Conservation (phyloP, 2,329 filamentous ascomycete species). For the Orbilia ellipsospora region DNA sequence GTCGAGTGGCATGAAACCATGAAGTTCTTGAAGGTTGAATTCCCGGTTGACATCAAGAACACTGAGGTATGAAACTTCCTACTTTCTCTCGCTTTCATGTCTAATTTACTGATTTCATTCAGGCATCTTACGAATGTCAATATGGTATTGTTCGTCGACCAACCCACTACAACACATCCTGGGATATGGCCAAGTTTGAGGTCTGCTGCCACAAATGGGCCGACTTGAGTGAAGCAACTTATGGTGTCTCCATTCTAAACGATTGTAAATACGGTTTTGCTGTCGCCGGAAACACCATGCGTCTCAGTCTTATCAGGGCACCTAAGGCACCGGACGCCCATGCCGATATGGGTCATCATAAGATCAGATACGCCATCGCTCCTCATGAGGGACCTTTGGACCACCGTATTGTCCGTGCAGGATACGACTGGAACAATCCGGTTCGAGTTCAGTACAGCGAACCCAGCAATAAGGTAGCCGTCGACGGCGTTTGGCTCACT, state of each 20-base stretch:
- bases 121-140: slow-evolving; percentile 81
- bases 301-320: slow-evolving; percentile 83
- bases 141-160: slow-evolving; percentile 88
- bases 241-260: slow-evolving; percentile 92
- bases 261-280: slow-evolving; percentile 97
- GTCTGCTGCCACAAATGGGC: slow-evolving; percentile 96
- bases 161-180: slow-evolving; percentile 97
- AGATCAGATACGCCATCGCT: slow-evolving; percentile 88
- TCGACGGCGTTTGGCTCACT: slow-evolving; percentile 51
- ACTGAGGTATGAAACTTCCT: slow-evolving; percentile 79
- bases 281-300: slow-evolving; percentile 87
- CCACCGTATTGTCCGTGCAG: slow-evolving; percentile 79
- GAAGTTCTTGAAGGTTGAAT: slow-evolving; percentile 99
- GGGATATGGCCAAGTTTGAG: slow-evolving; percentile 98
- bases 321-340: slow-evolving; percentile 93
- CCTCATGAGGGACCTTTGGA: slow-evolving; percentile 81
- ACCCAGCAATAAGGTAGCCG: background rate
- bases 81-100: too few species aligned
- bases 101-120: background rate
- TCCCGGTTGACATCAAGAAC: slow-evolving; percentile 89
- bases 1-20: slow-evolving; percentile 98
- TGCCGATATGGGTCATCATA: slow-evolving; percentile 91
- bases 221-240: slow-evolving; percentile 85
- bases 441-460: slow-evolving; percentile 67
- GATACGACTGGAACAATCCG: slow-evolving; percentile 90